phyloP scores from a whole-genome alignment of 495 filamentous ascomycete genomes.

The Cladorrhinum samala region DNA sequence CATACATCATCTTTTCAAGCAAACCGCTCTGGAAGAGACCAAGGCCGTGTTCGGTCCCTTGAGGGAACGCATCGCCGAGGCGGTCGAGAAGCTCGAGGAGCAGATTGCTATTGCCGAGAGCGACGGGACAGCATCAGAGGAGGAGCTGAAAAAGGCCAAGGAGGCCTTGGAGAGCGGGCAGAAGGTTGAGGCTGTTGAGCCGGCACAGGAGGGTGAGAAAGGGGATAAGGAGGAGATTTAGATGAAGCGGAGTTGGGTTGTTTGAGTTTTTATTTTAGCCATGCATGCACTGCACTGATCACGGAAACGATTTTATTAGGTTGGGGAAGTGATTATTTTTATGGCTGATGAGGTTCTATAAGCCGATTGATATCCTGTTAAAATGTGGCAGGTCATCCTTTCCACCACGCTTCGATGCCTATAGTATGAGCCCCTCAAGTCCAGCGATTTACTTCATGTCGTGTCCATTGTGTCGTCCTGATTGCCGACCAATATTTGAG shows the following conservation, averaged over 20 bases:
- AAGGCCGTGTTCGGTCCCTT: constrained; percentile 68
- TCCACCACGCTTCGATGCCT: no score
- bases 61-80: constrained; percentile 56
- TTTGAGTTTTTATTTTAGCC: background rate
- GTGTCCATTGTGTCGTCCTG: constrained; percentile 67
- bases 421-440: no score
- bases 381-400: no score
- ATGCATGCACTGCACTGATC: no score
- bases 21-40: constrained; percentile 72
- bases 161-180: constrained; percentile 39
- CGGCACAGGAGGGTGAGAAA: background rate
- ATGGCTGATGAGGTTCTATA: no score
- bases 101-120: constrained; percentile 47
- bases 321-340: no score
- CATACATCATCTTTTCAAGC: constrained; percentile 53
- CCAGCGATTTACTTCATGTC: no score
- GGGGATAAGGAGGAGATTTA: constrained; percentile 3
- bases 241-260: background rate
- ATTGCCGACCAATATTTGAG: constrained; percentile 47
- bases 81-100: constrained; percentile 63
- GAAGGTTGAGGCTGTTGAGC: constrained; percentile 23
- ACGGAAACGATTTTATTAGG: no score
- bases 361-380: no score
- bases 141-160: constrained; percentile 57
- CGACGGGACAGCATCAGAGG: constrained; percentile 51